These are phyloP conservation scores for Candida odintsovae DNA, from an alignment of 805 yeast genomes.

Conservation along the genomic window DNA sequence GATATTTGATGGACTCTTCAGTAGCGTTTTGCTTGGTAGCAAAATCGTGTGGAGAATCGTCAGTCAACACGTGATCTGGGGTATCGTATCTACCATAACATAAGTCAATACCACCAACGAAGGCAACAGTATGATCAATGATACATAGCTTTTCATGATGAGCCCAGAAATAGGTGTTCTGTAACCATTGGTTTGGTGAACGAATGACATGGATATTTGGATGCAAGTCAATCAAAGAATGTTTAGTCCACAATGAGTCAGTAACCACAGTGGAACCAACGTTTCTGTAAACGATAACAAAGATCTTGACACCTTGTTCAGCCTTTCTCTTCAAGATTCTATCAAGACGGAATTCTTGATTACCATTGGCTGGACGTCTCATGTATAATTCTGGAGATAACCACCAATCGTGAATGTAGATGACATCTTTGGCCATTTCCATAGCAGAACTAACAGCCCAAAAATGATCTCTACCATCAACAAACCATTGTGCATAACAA, in stretches of 20 bases:
- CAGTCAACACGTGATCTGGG: conserved; percentile 86
- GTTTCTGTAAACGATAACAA: conserved; percentile 86
- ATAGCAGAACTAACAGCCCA: conserved; percentile 95
- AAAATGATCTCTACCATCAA: conserved; percentile 92
- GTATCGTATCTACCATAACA: conserved; percentile 97
- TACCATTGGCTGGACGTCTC: conserved; percentile 92
- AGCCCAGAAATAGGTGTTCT: conserved; percentile 96
- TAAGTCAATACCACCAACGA: conserved; percentile 91
- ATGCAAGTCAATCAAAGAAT: conserved; percentile 79
- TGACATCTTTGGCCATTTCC: conserved; percentile 88
- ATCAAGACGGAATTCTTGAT: conserved; percentile 90
- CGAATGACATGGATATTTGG: conserved; percentile 84
- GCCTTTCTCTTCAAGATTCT: conserved; percentile 85
- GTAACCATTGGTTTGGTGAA: conserved; percentile 92
- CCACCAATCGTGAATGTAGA: conserved; percentile 99
- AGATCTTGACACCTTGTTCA: conserved; percentile 89
- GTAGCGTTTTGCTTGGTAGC: conserved; percentile 25
- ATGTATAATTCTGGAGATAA: conserved; percentile 88
- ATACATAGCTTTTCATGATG: conserved; percentile 93
- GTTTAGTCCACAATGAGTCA: conserved; percentile 92
- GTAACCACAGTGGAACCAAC: conserved; percentile 91
- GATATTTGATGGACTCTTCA: conserved; percentile 37
- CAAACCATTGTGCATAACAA: conserved; percentile 93
- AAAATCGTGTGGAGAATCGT: conserved; percentile 48
- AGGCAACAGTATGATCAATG: conserved; percentile 82